These are phyloP conservation scores for Candida sanyaensis DNA, from an alignment of 1,139 yeast genomes.

Conservation along the genomic window DNA sequence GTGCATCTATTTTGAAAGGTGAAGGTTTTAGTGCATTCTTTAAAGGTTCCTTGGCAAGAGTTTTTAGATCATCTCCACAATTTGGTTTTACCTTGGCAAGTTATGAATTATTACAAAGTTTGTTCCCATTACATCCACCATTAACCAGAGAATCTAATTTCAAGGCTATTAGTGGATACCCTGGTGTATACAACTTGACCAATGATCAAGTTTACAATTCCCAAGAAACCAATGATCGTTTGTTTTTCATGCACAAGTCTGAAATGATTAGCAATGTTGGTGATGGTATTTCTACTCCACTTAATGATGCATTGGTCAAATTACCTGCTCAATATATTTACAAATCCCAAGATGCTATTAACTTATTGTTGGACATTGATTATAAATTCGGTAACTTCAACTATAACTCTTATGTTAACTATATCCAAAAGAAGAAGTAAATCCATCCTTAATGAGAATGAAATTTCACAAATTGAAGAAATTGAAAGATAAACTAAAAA, in stretches of 20 bases:
- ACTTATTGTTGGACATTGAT: constrained; percentile 62
- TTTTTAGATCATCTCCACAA: constrained; percentile 94
- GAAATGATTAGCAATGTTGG: constrained; percentile 16
- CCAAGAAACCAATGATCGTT: constrained; percentile 35
- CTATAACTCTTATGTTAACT: constrained; percentile 51
- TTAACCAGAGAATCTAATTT: constrained; percentile 47
- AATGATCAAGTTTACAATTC: constrained; percentile 49
- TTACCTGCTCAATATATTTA: constrained; percentile 55
- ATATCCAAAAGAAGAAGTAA: constrained; percentile 32
- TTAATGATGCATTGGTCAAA: constrained; percentile 40
- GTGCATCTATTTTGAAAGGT: constrained; percentile 68
- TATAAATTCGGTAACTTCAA: constrained; percentile 62
- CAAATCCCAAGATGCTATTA: constrained; percentile 63
- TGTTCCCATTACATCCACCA: constrained; percentile 50
- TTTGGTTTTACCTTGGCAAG: constrained; percentile 97
- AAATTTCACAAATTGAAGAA: not conserved
- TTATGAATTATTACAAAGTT: constrained; percentile 72
- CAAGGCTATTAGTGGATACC: constrained; percentile 48
- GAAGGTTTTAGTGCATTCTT: constrained; percentile 82
- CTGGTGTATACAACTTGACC: constrained; percentile 49
- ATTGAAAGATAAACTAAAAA: not conserved
- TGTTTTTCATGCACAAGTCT: constrained; percentile 40
- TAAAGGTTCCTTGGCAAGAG: constrained; percentile 96
- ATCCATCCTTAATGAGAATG: not conserved
- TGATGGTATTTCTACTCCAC: constrained; percentile 20